Evolutionary conservation across 1,284 basidiomycete genomes (phyloP).

Genomic region (Malassezia yamatoensis): DNA sequence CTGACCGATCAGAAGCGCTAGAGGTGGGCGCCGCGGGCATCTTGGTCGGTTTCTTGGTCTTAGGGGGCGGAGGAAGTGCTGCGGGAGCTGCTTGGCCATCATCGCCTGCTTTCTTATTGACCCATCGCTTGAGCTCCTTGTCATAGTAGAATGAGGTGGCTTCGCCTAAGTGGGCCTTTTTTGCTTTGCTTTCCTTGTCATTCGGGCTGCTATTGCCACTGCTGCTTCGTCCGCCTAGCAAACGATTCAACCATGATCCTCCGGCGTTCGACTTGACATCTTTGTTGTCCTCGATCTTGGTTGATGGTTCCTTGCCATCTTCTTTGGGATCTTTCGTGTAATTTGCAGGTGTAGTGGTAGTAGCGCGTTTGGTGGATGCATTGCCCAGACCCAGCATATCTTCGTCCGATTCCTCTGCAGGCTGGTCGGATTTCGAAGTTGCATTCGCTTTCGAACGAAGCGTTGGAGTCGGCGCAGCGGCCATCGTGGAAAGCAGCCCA

Average conservation of each 20-base stretch:
- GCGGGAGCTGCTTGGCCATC: slow-evolving; percentile 27
- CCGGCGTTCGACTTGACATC: slow-evolving; percentile 20
- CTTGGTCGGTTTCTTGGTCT: slow-evolving; percentile 13
- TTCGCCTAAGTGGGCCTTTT: slow-evolving; percentile 75
- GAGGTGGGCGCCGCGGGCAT: background rate
- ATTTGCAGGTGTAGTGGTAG: slow-evolving; percentile 2
- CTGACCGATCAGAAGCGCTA: too few species aligned
- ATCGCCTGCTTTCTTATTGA: slow-evolving; percentile 64
- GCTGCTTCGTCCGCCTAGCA: slow-evolving; percentile 43
- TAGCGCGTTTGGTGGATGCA: slow-evolving; percentile 48
- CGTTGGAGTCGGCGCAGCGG: background rate
- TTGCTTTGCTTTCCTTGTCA: slow-evolving; percentile 35
- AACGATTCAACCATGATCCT: slow-evolving; percentile 62
- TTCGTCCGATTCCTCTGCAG: slow-evolving; percentile 51
- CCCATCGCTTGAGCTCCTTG: slow-evolving; percentile 86
- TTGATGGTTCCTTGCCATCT: background rate
- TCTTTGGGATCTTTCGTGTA: slow-evolving; percentile 9
- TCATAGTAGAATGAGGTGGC: slow-evolving; percentile 87
- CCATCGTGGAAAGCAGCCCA: slow-evolving; percentile 12
- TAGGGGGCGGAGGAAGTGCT: slow-evolving; percentile 37
- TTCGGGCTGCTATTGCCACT: slow-evolving; percentile 46
- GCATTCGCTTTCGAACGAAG: background rate
- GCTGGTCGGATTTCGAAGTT: background rate
- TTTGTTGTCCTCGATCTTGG: slow-evolving; percentile 20
- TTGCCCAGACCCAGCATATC: slow-evolving; percentile 90